Conservation (phyloP, 306 rosid genomes). For the Glycyrrhiza uralensis region DNA sequence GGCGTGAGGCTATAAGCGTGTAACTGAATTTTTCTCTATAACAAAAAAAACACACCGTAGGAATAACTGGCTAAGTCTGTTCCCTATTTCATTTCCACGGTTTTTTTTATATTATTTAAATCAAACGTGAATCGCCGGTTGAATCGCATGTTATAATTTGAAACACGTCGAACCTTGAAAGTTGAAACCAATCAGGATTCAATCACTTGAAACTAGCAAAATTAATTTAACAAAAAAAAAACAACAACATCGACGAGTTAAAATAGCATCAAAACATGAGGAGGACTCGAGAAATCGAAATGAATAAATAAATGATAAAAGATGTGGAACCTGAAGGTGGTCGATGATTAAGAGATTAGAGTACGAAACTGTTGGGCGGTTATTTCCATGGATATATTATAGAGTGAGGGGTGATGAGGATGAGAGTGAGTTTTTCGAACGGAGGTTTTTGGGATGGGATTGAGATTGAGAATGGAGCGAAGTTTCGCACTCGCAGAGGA, state of each 20-base stretch:
- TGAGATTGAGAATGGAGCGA: conserved; percentile 22
- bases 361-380: not conserved
- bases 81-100: not conserved
- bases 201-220: not conserved
- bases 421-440: not conserved
- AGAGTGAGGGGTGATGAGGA: not conserved
- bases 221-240: not conserved
- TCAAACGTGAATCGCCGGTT: not conserved
- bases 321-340: conserved; percentile 35
- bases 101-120: not conserved
- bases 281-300: conserved; percentile 3
- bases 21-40: too few species aligned
- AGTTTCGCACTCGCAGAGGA: not conserved
- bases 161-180: conserved; percentile 6
- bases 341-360: conserved; percentile 11
- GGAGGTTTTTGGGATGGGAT: conserved; percentile 23
- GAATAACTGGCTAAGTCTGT: not conserved
- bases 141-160: conserved; percentile 8
- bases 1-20: not conserved
- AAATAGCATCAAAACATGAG: not conserved
- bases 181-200: conserved; percentile 19
- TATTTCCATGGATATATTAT: not conserved
- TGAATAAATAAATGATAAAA: not conserved
- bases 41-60: too few species aligned
- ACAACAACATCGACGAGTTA: not conserved